Evolutionary conservation across 164 flowering plant genomes (phyloP), one percentile per base, ranked within the genome.

Genomic region (Paratinospora sagittata): DNA sequence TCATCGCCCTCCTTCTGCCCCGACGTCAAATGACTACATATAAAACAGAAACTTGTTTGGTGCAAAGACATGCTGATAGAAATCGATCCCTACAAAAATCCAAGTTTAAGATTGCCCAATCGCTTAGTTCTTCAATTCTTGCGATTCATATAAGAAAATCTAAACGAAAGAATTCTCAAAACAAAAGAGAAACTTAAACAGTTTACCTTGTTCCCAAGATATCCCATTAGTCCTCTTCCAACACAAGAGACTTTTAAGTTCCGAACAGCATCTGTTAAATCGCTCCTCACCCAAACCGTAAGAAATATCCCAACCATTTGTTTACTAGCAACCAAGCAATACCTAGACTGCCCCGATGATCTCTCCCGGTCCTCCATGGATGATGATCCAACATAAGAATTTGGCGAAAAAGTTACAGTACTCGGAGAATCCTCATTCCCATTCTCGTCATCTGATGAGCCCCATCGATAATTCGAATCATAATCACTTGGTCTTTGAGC

Each of bases 1-100:
- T 96, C 99, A 75, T 96, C 99, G 1, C 99, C 99, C 62, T 96
- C 99, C 78, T 93, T 96, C 82, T 96, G 89, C 47, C 99, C 99
- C 3, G 99, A 96, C 17, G 98, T 93, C 73, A 96, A 84, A 83
- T 96, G 99, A 77, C 91, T 96, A 77, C 99, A 96, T 27, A 96
- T 72, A 80, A 96, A 96, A 87, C 99, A 96, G 75, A 96, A 96
- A 84, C 90, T 91, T 24, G 99, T 96, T 82, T 84, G 90, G 83
- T 95, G 99, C 87, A 95, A 76, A 65, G 90, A 91, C 99, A 92
- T 91, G 84, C 99, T 95, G 75, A 95, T 85, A 10, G 99, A 92
- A 68, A 95, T 95, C 12, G 99, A 95, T 72, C 99, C 99, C 99
- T 95, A 90, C 43, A 84, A 86, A 16, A 78, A 63, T 6, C 73